These are phyloP conservation scores for Wolfiporia cocos DNA, from an alignment of 1,284 basidiomycete genomes.

Conservation along the genomic window DNA sequence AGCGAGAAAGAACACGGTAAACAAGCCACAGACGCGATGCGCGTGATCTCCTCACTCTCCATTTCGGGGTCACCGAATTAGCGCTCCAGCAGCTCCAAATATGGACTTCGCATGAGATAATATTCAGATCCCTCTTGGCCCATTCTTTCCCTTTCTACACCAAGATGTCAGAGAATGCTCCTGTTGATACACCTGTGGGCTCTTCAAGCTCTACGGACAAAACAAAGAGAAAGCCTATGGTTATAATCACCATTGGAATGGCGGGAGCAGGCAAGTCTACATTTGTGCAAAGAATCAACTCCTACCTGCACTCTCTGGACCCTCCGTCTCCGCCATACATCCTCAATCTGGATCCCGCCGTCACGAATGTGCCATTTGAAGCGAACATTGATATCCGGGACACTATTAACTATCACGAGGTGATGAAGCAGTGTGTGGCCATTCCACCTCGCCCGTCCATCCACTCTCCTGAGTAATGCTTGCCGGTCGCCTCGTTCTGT, in stretches of 20 bases:
- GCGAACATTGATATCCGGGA: conserved; percentile 98
- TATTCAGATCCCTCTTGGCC: too few species aligned
- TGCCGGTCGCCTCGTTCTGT: conserved; percentile 9
- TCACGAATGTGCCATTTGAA: conserved; percentile 85
- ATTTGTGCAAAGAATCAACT: conserved; percentile 90
- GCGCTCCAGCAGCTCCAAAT: too few species aligned
- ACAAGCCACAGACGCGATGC: background rate
- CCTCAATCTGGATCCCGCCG: conserved; percentile 97
- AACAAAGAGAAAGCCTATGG: conserved; percentile 64
- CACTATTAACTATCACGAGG: conserved; percentile 95
- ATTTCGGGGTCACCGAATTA: too few species aligned
- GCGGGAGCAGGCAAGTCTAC: conserved; percentile 96
- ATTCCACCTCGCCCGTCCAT: conserved; percentile 11
- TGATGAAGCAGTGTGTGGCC: conserved; percentile 95
- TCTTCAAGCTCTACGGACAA: conserved; percentile 3
- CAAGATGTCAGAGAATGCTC: too few species aligned
- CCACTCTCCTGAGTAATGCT: conserved; percentile 6
- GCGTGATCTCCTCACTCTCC: too few species aligned
- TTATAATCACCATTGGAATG: conserved; percentile 91
- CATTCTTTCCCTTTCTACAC: too few species aligned
- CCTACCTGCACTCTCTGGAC: conserved; percentile 67
- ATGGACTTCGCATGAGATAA: background rate
- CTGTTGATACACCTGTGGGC: too few species aligned
- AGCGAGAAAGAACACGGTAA: too few species aligned
- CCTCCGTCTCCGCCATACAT: conserved; percentile 83